Percentiles rank a stretch among this genome's conserved stretches.
phyloP scores from a whole-genome alignment of 768 basidiomycete genomes.

The Piloderma croceum region DNA sequence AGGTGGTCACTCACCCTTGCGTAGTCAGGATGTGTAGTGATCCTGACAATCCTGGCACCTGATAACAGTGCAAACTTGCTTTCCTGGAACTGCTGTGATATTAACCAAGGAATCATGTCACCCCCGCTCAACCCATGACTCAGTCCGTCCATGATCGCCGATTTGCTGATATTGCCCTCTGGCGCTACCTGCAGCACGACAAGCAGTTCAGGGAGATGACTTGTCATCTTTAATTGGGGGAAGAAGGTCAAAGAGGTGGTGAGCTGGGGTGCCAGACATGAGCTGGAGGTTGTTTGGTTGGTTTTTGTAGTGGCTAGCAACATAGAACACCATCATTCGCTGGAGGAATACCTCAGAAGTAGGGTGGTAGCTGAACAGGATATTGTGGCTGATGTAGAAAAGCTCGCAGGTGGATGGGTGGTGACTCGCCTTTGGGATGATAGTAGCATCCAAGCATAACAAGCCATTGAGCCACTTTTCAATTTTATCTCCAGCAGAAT shows the following conservation, averaged over 20 bases:
- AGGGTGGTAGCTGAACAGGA: slow-evolving; percentile 94
- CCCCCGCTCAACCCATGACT: slow-evolving; percentile 79
- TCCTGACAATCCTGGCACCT: slow-evolving; percentile 85
- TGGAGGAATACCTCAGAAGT: slow-evolving; percentile 97
- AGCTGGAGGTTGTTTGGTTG: slow-evolving; percentile 98
- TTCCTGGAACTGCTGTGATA: slow-evolving; percentile 95
- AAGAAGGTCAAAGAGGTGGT: slow-evolving; percentile 91
- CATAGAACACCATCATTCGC: slow-evolving; percentile 97
- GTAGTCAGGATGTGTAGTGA: slow-evolving; percentile 96
- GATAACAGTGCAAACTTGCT: slow-evolving; percentile 87
- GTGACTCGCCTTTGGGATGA: slow-evolving; percentile 52
- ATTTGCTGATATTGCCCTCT: slow-evolving; percentile 87
- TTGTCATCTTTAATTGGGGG: slow-evolving; percentile 85
- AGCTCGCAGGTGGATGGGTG: slow-evolving; percentile 92
- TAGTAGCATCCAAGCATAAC: slow-evolving; percentile 85
- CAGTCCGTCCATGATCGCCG: slow-evolving; percentile 79
- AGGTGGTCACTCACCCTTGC: slow-evolving; percentile 64
- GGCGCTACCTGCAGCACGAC: slow-evolving; percentile 94
- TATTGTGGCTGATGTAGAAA: slow-evolving; percentile 93
- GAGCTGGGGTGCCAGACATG: slow-evolving; percentile 93
- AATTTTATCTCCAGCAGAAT: slow-evolving; percentile 77
- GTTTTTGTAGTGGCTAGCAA: slow-evolving; percentile 98
- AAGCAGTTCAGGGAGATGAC: slow-evolving; percentile 92
- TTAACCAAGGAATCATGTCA: slow-evolving; percentile 96
- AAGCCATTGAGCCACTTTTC: slow-evolving; percentile 92